Evolutionary conservation across 352 stramenopile species (phyloP).

Genomic region (Aphanomyces invadans): DNA sequence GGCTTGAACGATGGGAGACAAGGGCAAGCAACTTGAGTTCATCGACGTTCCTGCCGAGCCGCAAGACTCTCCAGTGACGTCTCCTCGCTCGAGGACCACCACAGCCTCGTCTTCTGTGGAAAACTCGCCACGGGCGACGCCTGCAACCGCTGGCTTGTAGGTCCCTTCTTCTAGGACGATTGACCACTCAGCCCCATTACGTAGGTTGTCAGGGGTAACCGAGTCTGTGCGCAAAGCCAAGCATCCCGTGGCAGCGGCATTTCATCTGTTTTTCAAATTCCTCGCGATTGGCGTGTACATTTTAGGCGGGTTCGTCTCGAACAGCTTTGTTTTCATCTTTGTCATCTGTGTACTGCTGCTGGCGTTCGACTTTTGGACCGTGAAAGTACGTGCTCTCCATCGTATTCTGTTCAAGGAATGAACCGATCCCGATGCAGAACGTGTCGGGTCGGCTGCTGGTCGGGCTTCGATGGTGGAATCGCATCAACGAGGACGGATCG

Average conservation of each 20-base stretch:
- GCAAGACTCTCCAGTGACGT: constrained; percentile 29
- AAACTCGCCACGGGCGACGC: neutral
- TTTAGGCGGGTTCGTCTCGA: constrained; percentile 85
- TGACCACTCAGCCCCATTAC: too few species aligned
- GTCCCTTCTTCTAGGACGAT: too few species aligned
- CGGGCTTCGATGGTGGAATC: constrained; percentile 97
- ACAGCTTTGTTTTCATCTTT: constrained; percentile 95
- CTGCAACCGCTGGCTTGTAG: neutral
- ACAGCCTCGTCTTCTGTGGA: constrained; percentile 6
- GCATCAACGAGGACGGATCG: constrained; percentile 91
- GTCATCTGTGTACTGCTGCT: constrained; percentile 94
- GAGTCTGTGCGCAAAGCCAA: constrained; percentile 69
- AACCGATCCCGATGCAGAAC: constrained; percentile 53
- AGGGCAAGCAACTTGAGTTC: constrained; percentile 58
- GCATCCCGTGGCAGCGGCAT: constrained; percentile 92
- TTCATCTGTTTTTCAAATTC: constrained; percentile 96
- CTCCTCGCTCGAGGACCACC: constrained; percentile 7
- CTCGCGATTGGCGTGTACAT: constrained; percentile 92
- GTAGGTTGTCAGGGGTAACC: constrained; percentile 61
- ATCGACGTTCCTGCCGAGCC: constrained; percentile 38
- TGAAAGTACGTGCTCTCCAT: constrained; percentile 65
- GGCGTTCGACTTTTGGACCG: constrained; percentile 97
- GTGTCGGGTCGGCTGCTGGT: constrained; percentile 85
- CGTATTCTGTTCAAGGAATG: neutral
- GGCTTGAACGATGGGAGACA: neutral